phyloP scores from a whole-genome alignment of 495 filamentous ascomycete genomes.

The Lentithecium fluviatile region DNA sequence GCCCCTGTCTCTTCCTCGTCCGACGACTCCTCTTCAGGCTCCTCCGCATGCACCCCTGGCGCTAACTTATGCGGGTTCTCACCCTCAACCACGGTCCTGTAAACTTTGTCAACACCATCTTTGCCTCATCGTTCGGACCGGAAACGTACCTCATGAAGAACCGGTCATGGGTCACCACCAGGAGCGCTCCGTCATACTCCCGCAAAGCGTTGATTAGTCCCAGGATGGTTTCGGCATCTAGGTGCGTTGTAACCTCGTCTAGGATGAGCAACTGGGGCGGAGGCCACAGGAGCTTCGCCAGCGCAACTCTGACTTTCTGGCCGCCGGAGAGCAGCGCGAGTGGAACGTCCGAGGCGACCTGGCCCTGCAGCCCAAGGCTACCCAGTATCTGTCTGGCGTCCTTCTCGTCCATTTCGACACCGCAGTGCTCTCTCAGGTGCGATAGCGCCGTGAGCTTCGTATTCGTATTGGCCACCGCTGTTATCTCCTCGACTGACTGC shows the following conservation, averaged over 20 bases:
- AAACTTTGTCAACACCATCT: conserved; percentile 5
- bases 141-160: conserved; percentile 65
- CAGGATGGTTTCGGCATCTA: conserved; percentile 73
- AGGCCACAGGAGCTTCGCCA: conserved; percentile 66
- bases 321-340: conserved; percentile 69
- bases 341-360: conserved; percentile 67
- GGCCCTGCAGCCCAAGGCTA: conserved; percentile 64
- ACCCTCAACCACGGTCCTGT: conserved; percentile 55
- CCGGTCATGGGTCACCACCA: conserved; percentile 75
- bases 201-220: conserved; percentile 65
- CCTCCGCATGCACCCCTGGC: conserved; percentile 52
- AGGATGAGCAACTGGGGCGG: conserved; percentile 72
- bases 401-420: conserved; percentile 57
- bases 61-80: conserved; percentile 47
- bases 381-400: conserved; percentile 61
- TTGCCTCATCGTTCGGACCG: not conserved
- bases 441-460: conserved; percentile 60
- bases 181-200: conserved; percentile 65
- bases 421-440: conserved; percentile 52
- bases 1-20: conserved; percentile 46
- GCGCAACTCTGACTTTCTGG: conserved; percentile 72
- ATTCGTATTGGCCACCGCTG: conserved; percentile 47
- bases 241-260: conserved; percentile 79
- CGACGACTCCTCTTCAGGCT: conserved; percentile 48
- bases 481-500: conserved; percentile 67